phyloP scores from a whole-genome alignment of 148 eudicot species.

The Rhododendron henanense region DNA sequence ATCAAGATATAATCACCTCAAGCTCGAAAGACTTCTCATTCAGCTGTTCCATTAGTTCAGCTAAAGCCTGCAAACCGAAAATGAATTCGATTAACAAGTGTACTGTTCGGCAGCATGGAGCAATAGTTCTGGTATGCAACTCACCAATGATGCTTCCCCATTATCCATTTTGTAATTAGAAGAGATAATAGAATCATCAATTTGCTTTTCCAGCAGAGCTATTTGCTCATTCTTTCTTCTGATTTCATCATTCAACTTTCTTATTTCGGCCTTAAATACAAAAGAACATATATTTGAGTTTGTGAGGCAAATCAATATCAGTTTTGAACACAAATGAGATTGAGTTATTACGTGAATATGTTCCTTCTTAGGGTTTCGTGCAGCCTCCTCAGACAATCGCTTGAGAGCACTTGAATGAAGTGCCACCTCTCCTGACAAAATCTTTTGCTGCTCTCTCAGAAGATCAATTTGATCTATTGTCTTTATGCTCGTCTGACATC shows the following conservation, averaged over 20 bases:
- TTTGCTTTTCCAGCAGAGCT: conserved; percentile 69
- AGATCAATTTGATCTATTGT: conserved; percentile 88
- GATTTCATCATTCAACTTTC: conserved; percentile 68
- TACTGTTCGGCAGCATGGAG: neutral
- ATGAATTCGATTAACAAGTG: neutral
- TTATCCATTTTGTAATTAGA: conserved; percentile 48
- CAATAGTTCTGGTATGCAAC: conserved; percentile 15
- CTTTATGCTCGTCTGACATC: conserved; percentile 63
- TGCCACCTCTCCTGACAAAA: conserved; percentile 91
- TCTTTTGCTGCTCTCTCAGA: conserved; percentile 88
- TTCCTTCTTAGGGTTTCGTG: conserved; percentile 58
- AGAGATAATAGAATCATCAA: conserved; percentile 44
- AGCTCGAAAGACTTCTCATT: conserved; percentile 96
- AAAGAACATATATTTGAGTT: conserved; percentile 14
- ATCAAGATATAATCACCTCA: conserved; percentile 49
- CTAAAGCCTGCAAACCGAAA: conserved; percentile 51
- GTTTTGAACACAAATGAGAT: neutral
- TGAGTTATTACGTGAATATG: conserved; percentile 53
- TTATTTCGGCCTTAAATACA: conserved; percentile 62
- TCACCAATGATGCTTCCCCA: conserved; percentile 64
- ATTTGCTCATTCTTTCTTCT: conserved; percentile 65
- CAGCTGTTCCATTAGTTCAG: conserved; percentile 72
- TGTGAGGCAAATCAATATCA: conserved; percentile 10
- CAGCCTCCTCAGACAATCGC: conserved; percentile 77
- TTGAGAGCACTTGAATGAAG: conserved; percentile 82